phyloP scores from a whole-genome alignment of 2,329 filamentous ascomycete species.

The Xylaria sp. region DNA sequence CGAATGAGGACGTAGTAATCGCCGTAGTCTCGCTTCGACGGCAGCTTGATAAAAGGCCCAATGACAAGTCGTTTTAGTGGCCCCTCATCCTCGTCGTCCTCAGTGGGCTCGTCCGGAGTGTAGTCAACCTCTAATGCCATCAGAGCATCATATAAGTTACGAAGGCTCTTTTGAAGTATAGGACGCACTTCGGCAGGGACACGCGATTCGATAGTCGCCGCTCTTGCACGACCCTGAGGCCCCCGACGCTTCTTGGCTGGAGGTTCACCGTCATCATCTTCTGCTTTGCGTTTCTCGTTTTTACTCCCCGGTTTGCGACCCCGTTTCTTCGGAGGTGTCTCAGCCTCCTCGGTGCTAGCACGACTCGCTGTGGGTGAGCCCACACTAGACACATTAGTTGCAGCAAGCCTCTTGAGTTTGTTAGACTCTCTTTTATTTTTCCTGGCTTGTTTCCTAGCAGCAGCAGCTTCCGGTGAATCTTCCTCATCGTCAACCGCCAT shows the following conservation, averaged over 20 bases:
- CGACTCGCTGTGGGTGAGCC: constrained; percentile 82
- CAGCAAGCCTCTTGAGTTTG: constrained; percentile 69
- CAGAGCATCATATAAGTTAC: constrained; percentile 79
- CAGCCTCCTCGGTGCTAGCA: constrained; percentile 84
- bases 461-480: constrained; percentile 91
- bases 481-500: constrained; percentile 98
- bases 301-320: constrained; percentile 81
- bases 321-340: constrained; percentile 81
- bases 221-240: constrained; percentile 76
- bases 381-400: constrained; percentile 57
- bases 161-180: constrained; percentile 82
- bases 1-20: constrained; percentile 96
- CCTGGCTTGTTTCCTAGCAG: constrained; percentile 86
- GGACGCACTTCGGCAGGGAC: constrained; percentile 76
- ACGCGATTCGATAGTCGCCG: constrained; percentile 57
- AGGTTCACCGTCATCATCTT: constrained; percentile 79
- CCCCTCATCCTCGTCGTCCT: constrained; percentile 67
- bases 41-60: constrained; percentile 91
- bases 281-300: constrained; percentile 88
- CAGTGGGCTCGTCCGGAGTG: constrained; percentile 60
- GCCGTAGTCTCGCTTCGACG: constrained; percentile 87
- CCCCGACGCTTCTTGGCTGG: constrained; percentile 82
- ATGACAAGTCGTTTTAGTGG: constrained; percentile 82
- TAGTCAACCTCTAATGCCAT: constrained; percentile 88
- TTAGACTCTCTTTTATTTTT: constrained; percentile 84